Evolutionary conservation across 495 filamentous ascomycete species (phyloP).

Genomic region (Immersiella caudata): DNA sequence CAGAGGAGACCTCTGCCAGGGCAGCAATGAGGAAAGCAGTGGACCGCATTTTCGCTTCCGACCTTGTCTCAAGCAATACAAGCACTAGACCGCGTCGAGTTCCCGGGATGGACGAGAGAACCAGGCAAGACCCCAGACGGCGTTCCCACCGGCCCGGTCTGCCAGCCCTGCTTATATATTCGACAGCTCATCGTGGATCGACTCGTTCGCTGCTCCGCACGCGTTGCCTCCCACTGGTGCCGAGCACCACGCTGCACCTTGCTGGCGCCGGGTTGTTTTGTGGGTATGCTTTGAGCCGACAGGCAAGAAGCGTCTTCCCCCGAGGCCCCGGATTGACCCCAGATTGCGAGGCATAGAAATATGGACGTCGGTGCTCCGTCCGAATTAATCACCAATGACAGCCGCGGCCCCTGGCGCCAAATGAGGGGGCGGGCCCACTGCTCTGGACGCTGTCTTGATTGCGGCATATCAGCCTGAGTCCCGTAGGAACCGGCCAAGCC

Average conservation of each 20-base stretch:
- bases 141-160: constrained; percentile 8
- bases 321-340: constrained; percentile 25
- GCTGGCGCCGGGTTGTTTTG: constrained; percentile 4
- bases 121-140: constrained; percentile 7
- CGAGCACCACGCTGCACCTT: not conserved
- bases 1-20: constrained; percentile 19
- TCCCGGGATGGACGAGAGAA: constrained; percentile 15
- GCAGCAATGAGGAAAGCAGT: constrained; percentile 23
- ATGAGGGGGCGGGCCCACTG: constrained; percentile 16
- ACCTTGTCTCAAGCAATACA: not conserved
- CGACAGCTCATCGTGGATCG: constrained; percentile 7
- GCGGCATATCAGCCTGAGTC: constrained; percentile 26
- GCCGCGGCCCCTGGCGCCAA: constrained; percentile 5
- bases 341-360: constrained; percentile 19
- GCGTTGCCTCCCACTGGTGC: not conserved
- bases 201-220: constrained; percentile 8
- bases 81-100: constrained; percentile 1
- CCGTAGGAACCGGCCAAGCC: constrained; percentile 21
- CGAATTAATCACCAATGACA: constrained; percentile 13
- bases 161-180: constrained; percentile 23
- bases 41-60: constrained; percentile 24
- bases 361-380: constrained; percentile 23
- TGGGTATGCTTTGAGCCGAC: constrained; percentile 13
- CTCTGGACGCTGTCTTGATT: constrained; percentile 21
- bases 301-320: constrained; percentile 12